Evolutionary conservation across 2,329 filamentous ascomycete genomes (phyloP).

Genomic region (Arthroderma uncinatum): DNA sequence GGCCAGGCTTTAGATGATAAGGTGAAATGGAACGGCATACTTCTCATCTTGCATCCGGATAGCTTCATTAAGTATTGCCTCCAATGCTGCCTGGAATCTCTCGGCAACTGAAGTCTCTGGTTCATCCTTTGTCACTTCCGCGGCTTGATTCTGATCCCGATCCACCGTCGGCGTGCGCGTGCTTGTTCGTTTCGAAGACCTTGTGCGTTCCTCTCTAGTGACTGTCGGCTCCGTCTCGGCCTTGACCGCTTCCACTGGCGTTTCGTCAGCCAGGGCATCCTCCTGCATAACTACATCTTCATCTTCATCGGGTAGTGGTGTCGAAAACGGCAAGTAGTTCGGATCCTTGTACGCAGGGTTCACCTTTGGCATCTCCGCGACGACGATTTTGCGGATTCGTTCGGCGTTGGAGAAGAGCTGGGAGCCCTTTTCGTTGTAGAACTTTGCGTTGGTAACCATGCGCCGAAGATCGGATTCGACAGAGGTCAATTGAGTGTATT

Average conservation of each 20-base stretch:
- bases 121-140: constrained; percentile 45
- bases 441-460: constrained; percentile 78
- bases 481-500: constrained; percentile 59
- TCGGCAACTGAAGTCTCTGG: constrained; percentile 22
- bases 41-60: constrained; percentile 55
- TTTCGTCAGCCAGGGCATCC: not conserved
- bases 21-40: constrained; percentile 35
- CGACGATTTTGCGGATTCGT: constrained; percentile 71
- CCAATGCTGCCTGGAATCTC: constrained; percentile 69
- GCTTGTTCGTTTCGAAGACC: constrained; percentile 8
- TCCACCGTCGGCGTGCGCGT: constrained; percentile 15
- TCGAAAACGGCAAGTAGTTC: constrained; percentile 60
- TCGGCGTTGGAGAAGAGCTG: constrained; percentile 73
- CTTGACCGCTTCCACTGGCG: constrained; percentile 11
- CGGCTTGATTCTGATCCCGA: constrained; percentile 9
- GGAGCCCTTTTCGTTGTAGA: constrained; percentile 64
- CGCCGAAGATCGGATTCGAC: constrained; percentile 80
- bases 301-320: constrained; percentile 52
- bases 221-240: not conserved
- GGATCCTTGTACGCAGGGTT: constrained; percentile 69
- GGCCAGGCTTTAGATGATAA: constrained; percentile 11
- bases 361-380: constrained; percentile 75
- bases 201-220: not conserved
- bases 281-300: not conserved
- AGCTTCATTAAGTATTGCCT: constrained; percentile 68